A percentile compares a stretch with the other conserved stretches of the same genome.
Evolutionary conservation across 2,329 filamentous ascomycete species (phyloP).

Genomic region (Parascedosporium putredinis): DNA sequence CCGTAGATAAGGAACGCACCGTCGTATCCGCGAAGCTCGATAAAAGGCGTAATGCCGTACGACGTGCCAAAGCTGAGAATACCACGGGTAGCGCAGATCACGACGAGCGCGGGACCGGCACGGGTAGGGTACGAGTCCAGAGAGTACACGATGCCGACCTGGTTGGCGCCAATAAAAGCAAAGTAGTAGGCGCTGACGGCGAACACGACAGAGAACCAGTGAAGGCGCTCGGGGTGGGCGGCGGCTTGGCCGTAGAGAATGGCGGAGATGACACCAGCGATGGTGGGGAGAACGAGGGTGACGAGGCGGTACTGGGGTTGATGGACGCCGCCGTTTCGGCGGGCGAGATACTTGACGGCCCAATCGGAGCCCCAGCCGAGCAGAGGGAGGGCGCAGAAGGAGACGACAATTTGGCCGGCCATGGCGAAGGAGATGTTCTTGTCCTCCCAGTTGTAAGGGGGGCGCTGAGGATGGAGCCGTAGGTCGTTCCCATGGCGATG

Average conservation of each 20-base stretch:
- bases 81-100: slow-evolving; percentile 16
- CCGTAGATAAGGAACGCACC: slow-evolving; percentile 16
- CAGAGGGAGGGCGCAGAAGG: slow-evolving; percentile 26
- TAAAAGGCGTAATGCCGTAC: slow-evolving; percentile 15
- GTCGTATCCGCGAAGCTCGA: slow-evolving; percentile 13
- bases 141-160: slow-evolving; percentile 18
- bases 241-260: slow-evolving; percentile 28
- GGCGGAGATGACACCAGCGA: slow-evolving; percentile 25
- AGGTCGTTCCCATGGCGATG: slow-evolving; percentile 31
- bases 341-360: slow-evolving; percentile 23
- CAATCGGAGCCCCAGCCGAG: slow-evolving; percentile 28
- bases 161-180: slow-evolving; percentile 17
- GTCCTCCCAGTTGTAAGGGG: slow-evolving; percentile 26
- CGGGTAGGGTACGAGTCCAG: slow-evolving; percentile 19
- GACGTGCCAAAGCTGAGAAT: slow-evolving; percentile 18
- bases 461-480: slow-evolving; percentile 23
- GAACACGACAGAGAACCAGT: slow-evolving; percentile 24
- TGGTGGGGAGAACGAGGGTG: slow-evolving; percentile 23
- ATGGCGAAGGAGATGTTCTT: slow-evolving; percentile 25
- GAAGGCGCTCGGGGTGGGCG: slow-evolving; percentile 21
- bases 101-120: slow-evolving; percentile 16
- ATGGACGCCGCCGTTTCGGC: slow-evolving; percentile 27
- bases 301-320: slow-evolving; percentile 29
- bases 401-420: slow-evolving; percentile 26
- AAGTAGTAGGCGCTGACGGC: slow-evolving; percentile 18